phyloP scores from a whole-genome alignment of 139 green algal genomes.

The Picochlorum sp. region DNA sequence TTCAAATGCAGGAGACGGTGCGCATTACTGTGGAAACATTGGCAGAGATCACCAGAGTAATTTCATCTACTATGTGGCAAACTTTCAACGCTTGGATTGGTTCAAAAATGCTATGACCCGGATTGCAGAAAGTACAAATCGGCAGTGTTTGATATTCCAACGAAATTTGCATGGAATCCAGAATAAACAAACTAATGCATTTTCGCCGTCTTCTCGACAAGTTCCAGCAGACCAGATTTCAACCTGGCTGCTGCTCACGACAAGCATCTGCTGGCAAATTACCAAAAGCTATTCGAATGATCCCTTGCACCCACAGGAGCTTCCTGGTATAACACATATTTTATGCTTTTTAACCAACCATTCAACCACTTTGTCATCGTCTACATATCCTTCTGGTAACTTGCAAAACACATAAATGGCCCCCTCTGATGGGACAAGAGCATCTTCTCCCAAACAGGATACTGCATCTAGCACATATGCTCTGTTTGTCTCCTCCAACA shows the following conservation, averaged over 20 bases:
- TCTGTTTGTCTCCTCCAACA: slow-evolving; percentile 41
- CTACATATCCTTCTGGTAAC: slow-evolving; percentile 55
- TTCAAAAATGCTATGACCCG: slow-evolving; percentile 74
- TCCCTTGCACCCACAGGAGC: slow-evolving; percentile 62
- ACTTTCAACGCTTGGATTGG: slow-evolving; percentile 35
- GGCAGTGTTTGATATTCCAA: slow-evolving; percentile 11
- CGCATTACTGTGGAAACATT: slow-evolving; percentile 62
- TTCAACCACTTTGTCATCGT: slow-evolving; percentile 64
- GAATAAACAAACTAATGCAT: too few species aligned
- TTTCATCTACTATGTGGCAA: slow-evolving; percentile 56
- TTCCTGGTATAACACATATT: slow-evolving; percentile 58
- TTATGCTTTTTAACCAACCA: slow-evolving; percentile 75
- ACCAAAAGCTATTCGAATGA: slow-evolving; percentile 63
- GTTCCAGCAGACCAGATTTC: slow-evolving; percentile 57
- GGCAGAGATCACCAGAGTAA: slow-evolving; percentile 57
- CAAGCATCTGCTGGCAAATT: slow-evolving; percentile 65
- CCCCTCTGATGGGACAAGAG: slow-evolving; percentile 61
- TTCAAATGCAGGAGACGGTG: slow-evolving; percentile 42
- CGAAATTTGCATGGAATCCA: slow-evolving; percentile 2
- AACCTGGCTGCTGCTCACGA: slow-evolving; percentile 55
- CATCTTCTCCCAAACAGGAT: slow-evolving; percentile 37
- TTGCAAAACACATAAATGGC: slow-evolving; percentile 87
- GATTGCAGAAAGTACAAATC: slow-evolving; percentile 50
- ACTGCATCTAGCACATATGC: slow-evolving; percentile 52
- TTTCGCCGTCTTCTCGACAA: too few species aligned